Percentiles rank a stretch among this genome's conserved stretches.
phyloP scores from a whole-genome alignment of 352 stramenopile species.

The Phytophthora agathidicida region DNA sequence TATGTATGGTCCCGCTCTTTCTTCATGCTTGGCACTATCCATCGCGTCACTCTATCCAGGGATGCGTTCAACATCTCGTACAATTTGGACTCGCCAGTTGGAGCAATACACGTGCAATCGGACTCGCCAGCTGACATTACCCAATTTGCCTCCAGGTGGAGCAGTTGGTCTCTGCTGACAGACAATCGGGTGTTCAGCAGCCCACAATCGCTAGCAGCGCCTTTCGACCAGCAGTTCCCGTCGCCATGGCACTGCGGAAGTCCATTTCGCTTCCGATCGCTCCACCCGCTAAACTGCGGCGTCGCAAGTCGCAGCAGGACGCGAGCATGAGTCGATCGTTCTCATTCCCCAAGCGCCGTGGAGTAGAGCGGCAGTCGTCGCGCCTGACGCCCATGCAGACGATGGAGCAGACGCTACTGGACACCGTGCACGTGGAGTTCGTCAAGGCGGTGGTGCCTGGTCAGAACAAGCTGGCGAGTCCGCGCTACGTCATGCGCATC shows the following conservation, averaged over 20 bases:
- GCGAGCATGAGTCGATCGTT: constrained; percentile 39
- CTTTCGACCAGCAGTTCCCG: constrained; percentile 20
- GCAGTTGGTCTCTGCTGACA: constrained; percentile 4
- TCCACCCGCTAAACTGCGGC: constrained; percentile 34
- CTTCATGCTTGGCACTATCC: not conserved
- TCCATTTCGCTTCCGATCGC: constrained; percentile 47
- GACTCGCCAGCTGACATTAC: constrained; percentile 30
- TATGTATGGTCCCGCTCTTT: not conserved
- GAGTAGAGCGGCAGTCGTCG: constrained; percentile 62
- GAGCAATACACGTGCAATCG: constrained; percentile 32
- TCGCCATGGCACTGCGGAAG: constrained; percentile 36
- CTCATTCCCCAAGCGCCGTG: constrained; percentile 54
- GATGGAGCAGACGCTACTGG: constrained; percentile 74
- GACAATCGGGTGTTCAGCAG: constrained; percentile 24
- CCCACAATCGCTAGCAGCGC: constrained; percentile 7
- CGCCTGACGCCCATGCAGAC: constrained; percentile 35
- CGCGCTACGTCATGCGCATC: constrained; percentile 83
- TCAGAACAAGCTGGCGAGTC: constrained; percentile 65
- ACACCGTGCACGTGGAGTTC: constrained; percentile 82
- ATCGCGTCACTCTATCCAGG: constrained; percentile 17
- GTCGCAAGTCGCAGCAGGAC: constrained; percentile 51
- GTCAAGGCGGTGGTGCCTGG: constrained; percentile 77
- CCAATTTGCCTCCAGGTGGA: constrained; percentile 22
- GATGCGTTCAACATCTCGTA: constrained; percentile 25
- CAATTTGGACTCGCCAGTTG: too few species aligned